Percentiles rank a stretch among this genome's conserved stretches.
These are phyloP conservation scores for Trifolium dubium DNA, from an alignment of 306 rosid species.

Conservation along the genomic window DNA sequence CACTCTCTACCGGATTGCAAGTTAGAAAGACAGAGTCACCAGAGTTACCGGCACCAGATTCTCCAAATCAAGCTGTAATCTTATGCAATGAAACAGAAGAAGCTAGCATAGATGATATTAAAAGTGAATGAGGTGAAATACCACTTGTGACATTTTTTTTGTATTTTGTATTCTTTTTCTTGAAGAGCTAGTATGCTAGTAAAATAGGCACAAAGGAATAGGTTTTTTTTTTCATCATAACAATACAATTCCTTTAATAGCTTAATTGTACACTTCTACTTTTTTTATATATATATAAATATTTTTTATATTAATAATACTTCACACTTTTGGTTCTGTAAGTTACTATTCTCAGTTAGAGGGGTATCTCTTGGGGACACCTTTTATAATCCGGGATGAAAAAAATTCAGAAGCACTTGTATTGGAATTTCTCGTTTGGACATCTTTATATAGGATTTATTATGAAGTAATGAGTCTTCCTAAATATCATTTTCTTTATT, in stretches of 20 bases:
- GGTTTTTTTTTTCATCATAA: slow-evolving; percentile 23
- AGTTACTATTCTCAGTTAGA: slow-evolving; percentile 3
- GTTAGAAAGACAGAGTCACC: slow-evolving; percentile 59
- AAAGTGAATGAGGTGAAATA: slow-evolving; percentile 59
- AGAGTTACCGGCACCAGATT: slow-evolving; percentile 54
- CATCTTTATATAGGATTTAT: slow-evolving; percentile 20
- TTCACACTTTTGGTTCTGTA: slow-evolving; percentile 11
- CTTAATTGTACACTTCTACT: slow-evolving; percentile 6
- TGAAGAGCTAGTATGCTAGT: slow-evolving; percentile 44
- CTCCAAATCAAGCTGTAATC: slow-evolving; percentile 60
- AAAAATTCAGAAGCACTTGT: slow-evolving; percentile 16
- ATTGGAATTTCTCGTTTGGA: slow-evolving; percentile 22
- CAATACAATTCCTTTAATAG: slow-evolving; percentile 26
- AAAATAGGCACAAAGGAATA: slow-evolving; percentile 36
- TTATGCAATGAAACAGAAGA: slow-evolving; percentile 72
- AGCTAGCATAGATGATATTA: slow-evolving; percentile 59
- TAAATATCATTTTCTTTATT: too few relatives aligned
- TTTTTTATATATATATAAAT: background rate
- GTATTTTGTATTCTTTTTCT: slow-evolving; percentile 36
- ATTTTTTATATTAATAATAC: background rate
- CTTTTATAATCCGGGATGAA: background rate
- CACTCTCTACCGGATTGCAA: slow-evolving; percentile 82
- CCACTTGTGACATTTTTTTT: slow-evolving; percentile 23
- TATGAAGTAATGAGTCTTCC: slow-evolving; percentile 6
- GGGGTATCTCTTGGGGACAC: slow-evolving; percentile 8